Percentiles rank a stretch among this genome's conserved stretches.
Evolutionary conservation across 441 rosid genomes (phyloP).

Genomic region (Erysimum cheiri): DNA sequence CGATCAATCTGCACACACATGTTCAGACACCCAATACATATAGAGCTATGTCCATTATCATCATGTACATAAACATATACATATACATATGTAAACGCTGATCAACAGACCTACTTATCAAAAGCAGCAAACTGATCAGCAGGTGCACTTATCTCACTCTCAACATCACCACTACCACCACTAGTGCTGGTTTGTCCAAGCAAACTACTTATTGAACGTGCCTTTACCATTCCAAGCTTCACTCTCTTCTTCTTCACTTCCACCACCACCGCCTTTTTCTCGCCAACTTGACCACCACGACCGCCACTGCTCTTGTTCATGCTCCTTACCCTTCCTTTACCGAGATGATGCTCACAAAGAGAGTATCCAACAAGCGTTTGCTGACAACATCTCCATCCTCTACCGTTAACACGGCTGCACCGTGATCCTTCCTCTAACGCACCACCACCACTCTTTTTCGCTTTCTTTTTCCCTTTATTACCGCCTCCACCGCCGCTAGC

Average conservation of each 20-base stretch:
- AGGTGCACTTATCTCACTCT: slow-evolving; percentile 41
- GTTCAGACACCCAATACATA: slow-evolving; percentile 32
- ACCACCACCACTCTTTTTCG: slow-evolving; percentile 52
- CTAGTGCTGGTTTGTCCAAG: slow-evolving; percentile 58
- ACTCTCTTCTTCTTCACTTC: slow-evolving; percentile 53
- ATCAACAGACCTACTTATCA: slow-evolving; percentile 38
- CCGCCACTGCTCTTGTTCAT: slow-evolving; percentile 46
- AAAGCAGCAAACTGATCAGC: slow-evolving; percentile 37
- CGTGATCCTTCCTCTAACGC: slow-evolving; percentile 81
- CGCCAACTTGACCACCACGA: slow-evolving; percentile 33
- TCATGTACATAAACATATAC: slow-evolving; percentile 22
- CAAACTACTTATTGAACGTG: slow-evolving; percentile 92
- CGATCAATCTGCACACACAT: slow-evolving; percentile 26
- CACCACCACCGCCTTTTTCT: slow-evolving; percentile 35
- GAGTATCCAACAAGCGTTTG: slow-evolving; percentile 93
- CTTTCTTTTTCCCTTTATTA: slow-evolving; percentile 50
- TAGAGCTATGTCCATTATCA: slow-evolving; percentile 30
- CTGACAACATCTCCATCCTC: slow-evolving; percentile 97
- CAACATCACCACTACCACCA: slow-evolving; percentile 23
- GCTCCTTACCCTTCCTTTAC: slow-evolving; percentile 87
- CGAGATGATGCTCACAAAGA: slow-evolving; percentile 93
- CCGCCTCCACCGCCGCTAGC: slow-evolving; percentile 39
- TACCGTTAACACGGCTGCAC: slow-evolving; percentile 92
- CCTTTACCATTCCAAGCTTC: slow-evolving; percentile 92
- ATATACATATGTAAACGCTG: slow-evolving; percentile 20